Evolutionary conservation across 176 grass and related monocot species (phyloP), one percentile per base, ranked within the genome.

Genomic region (Triticum turgidum): DNA sequence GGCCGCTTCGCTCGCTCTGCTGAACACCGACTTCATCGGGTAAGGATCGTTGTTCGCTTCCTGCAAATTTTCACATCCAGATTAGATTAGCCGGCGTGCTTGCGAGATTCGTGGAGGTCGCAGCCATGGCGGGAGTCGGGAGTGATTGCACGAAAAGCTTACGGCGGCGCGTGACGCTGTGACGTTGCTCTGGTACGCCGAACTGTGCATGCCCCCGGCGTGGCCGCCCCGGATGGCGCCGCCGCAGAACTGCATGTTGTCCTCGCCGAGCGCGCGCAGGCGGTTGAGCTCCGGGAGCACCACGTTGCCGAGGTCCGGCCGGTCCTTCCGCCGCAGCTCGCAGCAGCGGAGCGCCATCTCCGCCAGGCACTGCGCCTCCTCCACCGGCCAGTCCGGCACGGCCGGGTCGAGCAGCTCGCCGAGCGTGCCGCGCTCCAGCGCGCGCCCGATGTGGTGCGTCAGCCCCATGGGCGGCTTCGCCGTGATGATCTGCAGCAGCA

Each of bases 401-500:
- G 86, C 89, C 1, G 79, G 80, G 58, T 95, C 93, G 21, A 95
- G 85, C 83, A 92, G 65, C 52, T 95, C 93, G 4, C 0, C 42
- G 13, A 95, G 81, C 44, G 86, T 75, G 18, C 90, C 90, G 22
- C 86, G 80, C 83, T 95, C 88, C 3, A 95, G 35, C 3, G 93
- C 86, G 2, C 80, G 76, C 1, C 79, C 77, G 68, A 95, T 84
- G 35, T 86, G 77, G 91, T 95, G 94, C 4, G 91, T 61, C 11
- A 95, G 86, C 39, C 91, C 94, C 94, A 95, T 95, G 32, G 94
- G 91, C 11, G 88, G 78, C 87, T 88, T 93, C 0, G 89, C 89
- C 17, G 94, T 95, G 80, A 93, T 80, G 47, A 95, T 84, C 87
- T 95, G 94, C 84, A 93, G 77, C 74, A 95, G 84, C 94, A 95